Evolutionary conservation across 2,329 filamentous ascomycete genomes (phyloP), one percentile per base, ranked within the genome.

Genomic region (Tolypocladium tundrense): DNA sequence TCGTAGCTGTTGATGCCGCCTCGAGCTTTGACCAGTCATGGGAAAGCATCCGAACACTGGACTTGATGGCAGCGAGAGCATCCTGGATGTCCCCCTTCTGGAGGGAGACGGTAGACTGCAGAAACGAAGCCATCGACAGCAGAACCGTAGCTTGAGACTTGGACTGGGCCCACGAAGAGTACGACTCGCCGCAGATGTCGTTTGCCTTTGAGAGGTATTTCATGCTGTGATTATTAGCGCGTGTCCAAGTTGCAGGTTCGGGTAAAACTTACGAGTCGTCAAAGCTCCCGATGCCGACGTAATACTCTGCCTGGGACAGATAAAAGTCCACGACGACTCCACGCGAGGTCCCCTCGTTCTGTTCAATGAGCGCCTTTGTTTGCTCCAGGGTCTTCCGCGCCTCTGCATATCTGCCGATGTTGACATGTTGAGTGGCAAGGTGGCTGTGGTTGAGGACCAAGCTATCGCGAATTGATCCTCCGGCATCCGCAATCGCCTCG

Each of bases 241-340:
- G 10, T 8, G 16, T 55, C n/a, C 27, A n/a, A 16, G 7, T 14
- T 4, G 19, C n/a, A 31, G 50, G 2, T 4, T 16, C 2, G 14
- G 42, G 10, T 27, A 24, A 52, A 19, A 72, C 72, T 66, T 67
- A 77, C 68, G 83, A 87, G 71, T 88, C 85, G 11, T 85, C 79
- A 19, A 82, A 73, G 54, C 85, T 84, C 11, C 87, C 88, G 14
- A 86, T 80, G 1, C 82, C 81, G 21, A 92, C 75, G 35, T 87
- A 77, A 68, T 91, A 91, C 68, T 96, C 90, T 0, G 88, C 86
- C 60, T 86, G 85, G 0, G 85, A 83, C 8, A 96, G 73, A 62
- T 91, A 82, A 69, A 88, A 88, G 19, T 72, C 71, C 11, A 77
- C 77, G 24, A 77, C 62, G 7, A 75, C 70, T 21, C 78, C 74